A percentile compares a stretch with the other conserved stretches of the same genome.
phyloP scores from a whole-genome alignment of 2,329 filamentous ascomycete species.

The Podosphaera leucotricha region DNA sequence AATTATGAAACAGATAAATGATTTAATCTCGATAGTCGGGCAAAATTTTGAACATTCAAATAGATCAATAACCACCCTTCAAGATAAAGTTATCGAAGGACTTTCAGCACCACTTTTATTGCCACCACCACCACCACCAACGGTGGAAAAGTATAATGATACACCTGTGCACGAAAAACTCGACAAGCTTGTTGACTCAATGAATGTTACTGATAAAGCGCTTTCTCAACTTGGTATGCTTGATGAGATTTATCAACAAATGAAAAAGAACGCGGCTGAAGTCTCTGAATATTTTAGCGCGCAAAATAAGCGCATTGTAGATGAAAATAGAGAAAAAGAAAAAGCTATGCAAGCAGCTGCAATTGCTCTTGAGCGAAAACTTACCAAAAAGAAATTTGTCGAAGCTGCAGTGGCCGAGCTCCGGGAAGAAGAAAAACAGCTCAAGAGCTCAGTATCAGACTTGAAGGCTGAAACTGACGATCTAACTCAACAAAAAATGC shows the following conservation, averaged over 20 bases:
- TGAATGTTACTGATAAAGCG: slow-evolving; percentile 41
- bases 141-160: slow-evolving; percentile 37
- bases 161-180: slow-evolving; percentile 32
- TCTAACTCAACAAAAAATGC: slow-evolving; percentile 53
- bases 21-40: slow-evolving; percentile 60
- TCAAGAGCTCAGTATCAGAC: slow-evolving; percentile 29
- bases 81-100: slow-evolving; percentile 32
- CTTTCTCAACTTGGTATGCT: slow-evolving; percentile 58
- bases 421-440: slow-evolving; percentile 35
- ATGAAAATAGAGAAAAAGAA: slow-evolving; percentile 59
- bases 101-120: slow-evolving; percentile 15
- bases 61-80: slow-evolving; percentile 29
- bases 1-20: slow-evolving; percentile 64
- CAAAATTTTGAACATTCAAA: slow-evolving; percentile 81
- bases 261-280: slow-evolving; percentile 62
- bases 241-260: slow-evolving; percentile 71
- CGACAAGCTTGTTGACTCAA: slow-evolving; percentile 36
- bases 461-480: slow-evolving; percentile 42
- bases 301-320: slow-evolving; percentile 50
- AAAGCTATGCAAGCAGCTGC: slow-evolving; percentile 59
- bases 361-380: slow-evolving; percentile 55
- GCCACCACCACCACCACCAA: background rate
- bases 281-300: slow-evolving; percentile 59
- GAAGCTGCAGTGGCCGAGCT: slow-evolving; percentile 26
- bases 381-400: slow-evolving; percentile 38